phyloP scores from a whole-genome alignment of 2,329 filamentous ascomycete genomes.

The Lecanosticta acicola region DNA sequence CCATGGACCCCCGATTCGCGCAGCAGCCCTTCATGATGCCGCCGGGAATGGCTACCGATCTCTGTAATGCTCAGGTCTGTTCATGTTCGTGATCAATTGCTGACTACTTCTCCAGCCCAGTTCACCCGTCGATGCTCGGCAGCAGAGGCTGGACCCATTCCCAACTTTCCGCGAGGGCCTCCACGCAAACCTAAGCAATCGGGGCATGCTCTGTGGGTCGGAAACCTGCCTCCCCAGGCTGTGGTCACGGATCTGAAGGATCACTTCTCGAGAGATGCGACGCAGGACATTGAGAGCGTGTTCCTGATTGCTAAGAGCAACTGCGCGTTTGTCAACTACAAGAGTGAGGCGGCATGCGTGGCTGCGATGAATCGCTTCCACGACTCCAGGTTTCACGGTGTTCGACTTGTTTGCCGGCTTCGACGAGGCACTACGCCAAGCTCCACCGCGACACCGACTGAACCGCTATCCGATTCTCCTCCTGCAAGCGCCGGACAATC shows the following conservation, averaged over 20 bases:
- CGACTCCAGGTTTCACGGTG: slow-evolving; percentile 81
- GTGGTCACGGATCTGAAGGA: slow-evolving; percentile 80
- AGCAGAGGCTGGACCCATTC: slow-evolving; percentile 25
- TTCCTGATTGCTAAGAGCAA: slow-evolving; percentile 97
- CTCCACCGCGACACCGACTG: slow-evolving; percentile 7
- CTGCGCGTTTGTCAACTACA: slow-evolving; percentile 94
- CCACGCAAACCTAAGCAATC: slow-evolving; percentile 62
- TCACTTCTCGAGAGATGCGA: slow-evolving; percentile 76
- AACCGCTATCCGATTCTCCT: slow-evolving; percentile 19
- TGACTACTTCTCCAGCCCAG: slow-evolving; percentile 15
- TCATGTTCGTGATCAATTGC: not conserved
- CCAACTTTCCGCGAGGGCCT: slow-evolving; percentile 51
- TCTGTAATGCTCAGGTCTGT: slow-evolving; percentile 9
- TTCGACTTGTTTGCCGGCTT: slow-evolving; percentile 77
- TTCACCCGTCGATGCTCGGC: slow-evolving; percentile 19
- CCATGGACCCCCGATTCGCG: slow-evolving; percentile 22
- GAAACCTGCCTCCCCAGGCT: slow-evolving; percentile 81
- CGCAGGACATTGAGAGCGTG: slow-evolving; percentile 72
- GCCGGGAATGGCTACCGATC: slow-evolving; percentile 13
- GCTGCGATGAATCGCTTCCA: slow-evolving; percentile 79
- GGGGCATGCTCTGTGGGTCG: slow-evolving; percentile 92
- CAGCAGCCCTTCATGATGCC: slow-evolving; percentile 16
- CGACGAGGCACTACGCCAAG: slow-evolving; percentile 44
- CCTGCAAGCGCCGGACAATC: slow-evolving; percentile 4
- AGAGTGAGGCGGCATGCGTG: slow-evolving; percentile 67